Conservation (phyloP, 2,329 filamentous ascomycete genomes). For the Fusarium transvaalense region DNA sequence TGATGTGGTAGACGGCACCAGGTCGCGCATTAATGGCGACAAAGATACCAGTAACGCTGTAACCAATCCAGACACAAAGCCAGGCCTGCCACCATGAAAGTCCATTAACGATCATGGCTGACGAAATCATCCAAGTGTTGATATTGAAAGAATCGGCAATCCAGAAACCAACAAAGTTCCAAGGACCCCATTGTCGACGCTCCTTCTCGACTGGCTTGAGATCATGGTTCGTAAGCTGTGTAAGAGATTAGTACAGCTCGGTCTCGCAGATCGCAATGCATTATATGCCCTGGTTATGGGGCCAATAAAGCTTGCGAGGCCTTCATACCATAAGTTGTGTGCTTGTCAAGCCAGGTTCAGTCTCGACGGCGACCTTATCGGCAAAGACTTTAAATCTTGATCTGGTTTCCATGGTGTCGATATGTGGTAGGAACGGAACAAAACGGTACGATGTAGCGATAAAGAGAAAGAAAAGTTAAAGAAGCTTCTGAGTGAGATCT, state of each 20-base stretch:
- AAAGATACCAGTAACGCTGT: conserved; percentile 81
- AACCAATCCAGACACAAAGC: conserved; percentile 90
- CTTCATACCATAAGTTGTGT: conserved; percentile 79
- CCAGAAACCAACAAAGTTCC: conserved; percentile 93
- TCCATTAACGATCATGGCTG: conserved; percentile 81
- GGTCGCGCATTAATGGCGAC: conserved; percentile 84
- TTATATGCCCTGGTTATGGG: not conserved
- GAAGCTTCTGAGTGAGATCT: conserved; percentile 3
- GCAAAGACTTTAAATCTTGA: conserved; percentile 59
- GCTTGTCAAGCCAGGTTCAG: conserved; percentile 81
- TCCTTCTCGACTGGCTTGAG: conserved; percentile 83
- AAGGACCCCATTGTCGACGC: conserved; percentile 84
- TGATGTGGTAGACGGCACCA: conserved; percentile 88
- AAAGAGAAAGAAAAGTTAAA: conserved; percentile 6
- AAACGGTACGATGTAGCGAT: not conserved
- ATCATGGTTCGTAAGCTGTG: conserved; percentile 82
- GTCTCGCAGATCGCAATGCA: conserved; percentile 5
- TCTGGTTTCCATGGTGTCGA: conserved; percentile 47
- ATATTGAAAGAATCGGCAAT: conserved; percentile 88
- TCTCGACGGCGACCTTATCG: conserved; percentile 76
- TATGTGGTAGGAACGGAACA: not conserved
- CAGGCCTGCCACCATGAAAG: conserved; percentile 93
- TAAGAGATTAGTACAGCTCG: conserved; percentile 32
- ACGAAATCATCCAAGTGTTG: conserved; percentile 95
- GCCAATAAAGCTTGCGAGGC: not conserved